Conservation (phyloP, 2,329 filamentous ascomycete genomes). For the Colletotrichum spinosum region DNA sequence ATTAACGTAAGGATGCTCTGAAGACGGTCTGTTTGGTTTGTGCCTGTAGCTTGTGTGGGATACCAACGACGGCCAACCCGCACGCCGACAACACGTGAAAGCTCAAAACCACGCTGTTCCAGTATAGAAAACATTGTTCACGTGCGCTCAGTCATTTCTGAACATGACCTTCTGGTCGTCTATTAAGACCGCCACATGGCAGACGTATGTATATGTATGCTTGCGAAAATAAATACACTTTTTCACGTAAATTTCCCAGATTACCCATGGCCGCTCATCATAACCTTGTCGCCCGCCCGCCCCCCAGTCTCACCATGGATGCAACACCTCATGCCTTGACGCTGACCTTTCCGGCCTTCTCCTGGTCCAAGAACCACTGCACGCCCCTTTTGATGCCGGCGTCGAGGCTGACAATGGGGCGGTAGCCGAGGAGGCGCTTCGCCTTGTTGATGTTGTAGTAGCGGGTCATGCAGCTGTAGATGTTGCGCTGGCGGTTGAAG, state of each 20-base stretch:
- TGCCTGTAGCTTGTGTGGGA: too few relatives aligned
- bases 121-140: too few relatives aligned
- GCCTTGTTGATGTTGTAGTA: conserved; percentile 85
- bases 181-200: conserved; percentile 22
- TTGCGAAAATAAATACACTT: conserved; percentile 7
- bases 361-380: conserved; percentile 65
- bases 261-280: conserved; percentile 8
- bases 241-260: conserved; percentile 5
- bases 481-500: conserved; percentile 69
- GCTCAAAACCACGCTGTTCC: too few relatives aligned
- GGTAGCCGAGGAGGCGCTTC: conserved; percentile 75
- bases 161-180: not conserved
- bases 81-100: too few relatives aligned
- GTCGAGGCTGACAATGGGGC: conserved; percentile 73
- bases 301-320: too few relatives aligned
- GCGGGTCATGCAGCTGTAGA: conserved; percentile 79
- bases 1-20: too few relatives aligned
- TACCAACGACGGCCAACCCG: too few relatives aligned
- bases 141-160: not conserved
- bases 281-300: not conserved
- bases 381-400: conserved; percentile 71
- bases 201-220: conserved; percentile 19
- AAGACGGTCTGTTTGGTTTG: too few relatives aligned
- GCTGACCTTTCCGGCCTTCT: conserved; percentile 47
- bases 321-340: conserved; percentile 19